Conservation (phyloP, 2,329 filamentous ascomycete species). For the Drechslera avenae region DNA sequence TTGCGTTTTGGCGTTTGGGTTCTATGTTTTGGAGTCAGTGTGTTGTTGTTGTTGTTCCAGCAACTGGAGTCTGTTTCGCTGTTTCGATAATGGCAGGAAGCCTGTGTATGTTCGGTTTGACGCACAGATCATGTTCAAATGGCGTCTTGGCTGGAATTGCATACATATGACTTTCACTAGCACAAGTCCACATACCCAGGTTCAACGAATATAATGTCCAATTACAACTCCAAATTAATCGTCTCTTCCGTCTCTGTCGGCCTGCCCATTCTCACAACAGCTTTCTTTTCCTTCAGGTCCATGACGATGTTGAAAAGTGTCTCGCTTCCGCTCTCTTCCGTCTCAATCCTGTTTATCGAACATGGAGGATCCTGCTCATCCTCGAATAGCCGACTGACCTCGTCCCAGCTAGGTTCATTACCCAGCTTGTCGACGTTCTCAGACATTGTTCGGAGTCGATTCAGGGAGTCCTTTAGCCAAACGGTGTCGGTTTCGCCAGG, state of each 20-base stretch:
- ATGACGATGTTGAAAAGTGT: constrained; percentile 48
- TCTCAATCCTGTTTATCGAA: constrained; percentile 39
- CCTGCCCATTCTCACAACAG: constrained; percentile 36
- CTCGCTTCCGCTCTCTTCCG: constrained; percentile 32
- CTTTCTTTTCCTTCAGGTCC: constrained; percentile 42
- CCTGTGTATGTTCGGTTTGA: no score
- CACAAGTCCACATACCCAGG: no score
- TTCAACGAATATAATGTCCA: no score
- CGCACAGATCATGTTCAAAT: no score
- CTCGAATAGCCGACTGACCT: constrained; percentile 46
- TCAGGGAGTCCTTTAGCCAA: constrained; percentile 51
- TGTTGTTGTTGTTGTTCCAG: no score
- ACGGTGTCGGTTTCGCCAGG: constrained; percentile 47
- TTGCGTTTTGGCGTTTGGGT: background rate
- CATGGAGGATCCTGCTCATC: constrained; percentile 50
- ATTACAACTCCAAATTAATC: constrained; percentile 28
- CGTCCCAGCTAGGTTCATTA: constrained; percentile 32
- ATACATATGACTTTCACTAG: background rate
- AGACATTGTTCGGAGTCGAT: constrained; percentile 47
- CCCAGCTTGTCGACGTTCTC: constrained; percentile 32
- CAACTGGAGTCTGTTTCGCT: no score
- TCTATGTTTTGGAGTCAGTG: background rate
- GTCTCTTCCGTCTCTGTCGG: constrained; percentile 40
- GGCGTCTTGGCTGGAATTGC: no score
- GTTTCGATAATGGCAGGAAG: no score